Evolutionary conservation across 2,329 filamentous ascomycete species (phyloP).

Genomic region (Ophiognomonia clavigignenti-juglandacearum): DNA sequence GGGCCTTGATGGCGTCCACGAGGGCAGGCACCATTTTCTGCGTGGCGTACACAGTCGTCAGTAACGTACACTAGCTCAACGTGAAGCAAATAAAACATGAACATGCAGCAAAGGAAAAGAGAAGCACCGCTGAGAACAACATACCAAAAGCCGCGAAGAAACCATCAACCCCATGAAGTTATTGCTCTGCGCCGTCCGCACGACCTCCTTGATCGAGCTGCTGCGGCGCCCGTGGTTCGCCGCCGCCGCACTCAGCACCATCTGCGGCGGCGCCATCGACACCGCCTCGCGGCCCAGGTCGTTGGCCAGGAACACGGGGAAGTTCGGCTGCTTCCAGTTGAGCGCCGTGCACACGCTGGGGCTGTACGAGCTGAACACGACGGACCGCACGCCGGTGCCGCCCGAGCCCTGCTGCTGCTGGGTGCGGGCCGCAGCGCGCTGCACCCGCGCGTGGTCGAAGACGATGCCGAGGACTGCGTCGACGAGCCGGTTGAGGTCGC

Average conservation of each 20-base stretch:
- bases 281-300: slow-evolving; percentile 67
- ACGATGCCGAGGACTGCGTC: slow-evolving; percentile 80
- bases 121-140: slow-evolving; percentile 32
- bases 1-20: slow-evolving; percentile 88
- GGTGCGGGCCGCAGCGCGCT: too few species aligned
- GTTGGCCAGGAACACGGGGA: slow-evolving; percentile 92
- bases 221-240: slow-evolving; percentile 55
- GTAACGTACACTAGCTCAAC: background rate
- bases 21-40: slow-evolving; percentile 91
- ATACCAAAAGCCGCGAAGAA: slow-evolving; percentile 77
- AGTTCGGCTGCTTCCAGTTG: slow-evolving; percentile 99
- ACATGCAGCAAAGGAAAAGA: background rate
- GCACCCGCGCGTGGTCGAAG: slow-evolving; percentile 80
- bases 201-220: slow-evolving; percentile 89
- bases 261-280: slow-evolving; percentile 30
- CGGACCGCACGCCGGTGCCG: slow-evolving; percentile 62
- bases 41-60: slow-evolving; percentile 19
- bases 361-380: slow-evolving; percentile 94
- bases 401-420: slow-evolving; percentile 56
- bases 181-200: slow-evolving; percentile 87
- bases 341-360: slow-evolving; percentile 84
- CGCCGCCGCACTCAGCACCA: slow-evolving; percentile 47
- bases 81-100: slow-evolving; percentile 1
- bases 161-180: slow-evolving; percentile 98
- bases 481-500: slow-evolving; percentile 81